Percentiles rank a stretch among this genome's conserved stretches.
Evolutionary conservation across 2,329 filamentous ascomycete species (phyloP).

Genomic region (Colletotrichum shisoi): DNA sequence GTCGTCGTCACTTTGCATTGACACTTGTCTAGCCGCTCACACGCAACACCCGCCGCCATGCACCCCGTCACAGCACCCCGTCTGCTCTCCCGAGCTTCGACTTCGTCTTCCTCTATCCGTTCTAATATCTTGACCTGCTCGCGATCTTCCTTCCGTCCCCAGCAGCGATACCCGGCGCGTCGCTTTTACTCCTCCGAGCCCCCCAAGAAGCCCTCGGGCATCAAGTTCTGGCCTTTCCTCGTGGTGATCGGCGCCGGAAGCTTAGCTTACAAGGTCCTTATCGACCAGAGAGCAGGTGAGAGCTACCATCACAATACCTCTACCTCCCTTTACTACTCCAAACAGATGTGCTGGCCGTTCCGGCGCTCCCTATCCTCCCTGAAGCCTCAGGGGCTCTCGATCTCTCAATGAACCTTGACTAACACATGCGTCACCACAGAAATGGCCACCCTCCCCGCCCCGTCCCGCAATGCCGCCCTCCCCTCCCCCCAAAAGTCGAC

Average conservation of each 20-base stretch:
- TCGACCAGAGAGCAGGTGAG: conserved; percentile 60
- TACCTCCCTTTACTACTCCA: not conserved
- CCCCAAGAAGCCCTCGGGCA: conserved; percentile 46
- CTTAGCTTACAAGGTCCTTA: conserved; percentile 60
- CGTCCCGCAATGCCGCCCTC: conserved; percentile 54
- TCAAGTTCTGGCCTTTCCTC: conserved; percentile 69
- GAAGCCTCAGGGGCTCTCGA: too few species aligned
- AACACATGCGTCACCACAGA: conserved; percentile 44
- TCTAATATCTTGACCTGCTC: conserved; percentile 16
- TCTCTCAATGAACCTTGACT: not conserved
- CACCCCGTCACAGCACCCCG: conserved; percentile 15
- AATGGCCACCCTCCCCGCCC: conserved; percentile 52
- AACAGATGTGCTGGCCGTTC: not conserved
- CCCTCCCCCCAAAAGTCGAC: conserved; percentile 61
- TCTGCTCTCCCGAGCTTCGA: conserved; percentile 28
- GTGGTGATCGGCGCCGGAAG: conserved; percentile 58
- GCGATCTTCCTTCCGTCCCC: conserved; percentile 12
- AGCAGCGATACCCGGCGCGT: conserved; percentile 37
- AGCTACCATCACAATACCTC: conserved; percentile 40
- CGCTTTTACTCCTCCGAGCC: conserved; percentile 56
- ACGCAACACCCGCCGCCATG: conserved; percentile 6
- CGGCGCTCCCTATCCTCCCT: not conserved
- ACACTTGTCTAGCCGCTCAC: conserved; percentile 1
- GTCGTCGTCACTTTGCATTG: conserved; percentile 23
- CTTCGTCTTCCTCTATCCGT: conserved; percentile 11